These are phyloP conservation scores for Stylosanthes scabra DNA, from an alignment of 331 rosid species.

Conservation along the genomic window DNA sequence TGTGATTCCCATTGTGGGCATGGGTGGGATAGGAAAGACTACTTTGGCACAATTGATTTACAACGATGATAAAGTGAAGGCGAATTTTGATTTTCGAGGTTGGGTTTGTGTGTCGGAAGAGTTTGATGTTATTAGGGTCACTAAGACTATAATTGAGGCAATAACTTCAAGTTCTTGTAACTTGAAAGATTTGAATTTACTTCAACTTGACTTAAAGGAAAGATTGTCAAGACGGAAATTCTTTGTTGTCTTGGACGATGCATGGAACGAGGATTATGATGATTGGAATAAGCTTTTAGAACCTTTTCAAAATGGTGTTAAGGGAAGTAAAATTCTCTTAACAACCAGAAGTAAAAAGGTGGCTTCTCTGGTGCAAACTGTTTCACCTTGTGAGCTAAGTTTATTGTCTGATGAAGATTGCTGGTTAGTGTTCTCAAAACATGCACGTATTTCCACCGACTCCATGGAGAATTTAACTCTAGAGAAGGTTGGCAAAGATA, in stretches of 20 bases:
- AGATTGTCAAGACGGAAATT: not conserved
- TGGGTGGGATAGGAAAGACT: slow-evolving; percentile 1
- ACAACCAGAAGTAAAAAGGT: not conserved
- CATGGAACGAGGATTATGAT: not conserved
- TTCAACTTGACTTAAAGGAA: not conserved
- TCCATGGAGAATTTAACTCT: not conserved
- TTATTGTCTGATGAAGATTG: not conserved
- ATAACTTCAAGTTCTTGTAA: not conserved
- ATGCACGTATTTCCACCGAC: not conserved
- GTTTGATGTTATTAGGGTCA: not conserved
- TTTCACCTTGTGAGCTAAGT: not conserved
- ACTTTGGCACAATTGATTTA: not conserved
- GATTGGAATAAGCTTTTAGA: not conserved
- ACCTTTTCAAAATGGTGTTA: not conserved
- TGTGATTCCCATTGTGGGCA: not conserved
- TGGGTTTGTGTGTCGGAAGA: not conserved
- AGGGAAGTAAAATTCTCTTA: not conserved
- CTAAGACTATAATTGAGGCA: not conserved
- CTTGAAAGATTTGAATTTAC: not conserved
- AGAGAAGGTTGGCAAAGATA: not conserved
- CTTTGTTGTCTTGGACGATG: not conserved
- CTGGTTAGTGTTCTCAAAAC: not conserved
- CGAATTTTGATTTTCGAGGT: not conserved
- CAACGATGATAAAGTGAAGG: not conserved
- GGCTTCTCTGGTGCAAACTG: not conserved